A percentile compares a stretch with the other conserved stretches of the same genome.
These are phyloP conservation scores for Begonia fuchsioides DNA, from an alignment of 306 rosid species.

Conservation along the genomic window DNA sequence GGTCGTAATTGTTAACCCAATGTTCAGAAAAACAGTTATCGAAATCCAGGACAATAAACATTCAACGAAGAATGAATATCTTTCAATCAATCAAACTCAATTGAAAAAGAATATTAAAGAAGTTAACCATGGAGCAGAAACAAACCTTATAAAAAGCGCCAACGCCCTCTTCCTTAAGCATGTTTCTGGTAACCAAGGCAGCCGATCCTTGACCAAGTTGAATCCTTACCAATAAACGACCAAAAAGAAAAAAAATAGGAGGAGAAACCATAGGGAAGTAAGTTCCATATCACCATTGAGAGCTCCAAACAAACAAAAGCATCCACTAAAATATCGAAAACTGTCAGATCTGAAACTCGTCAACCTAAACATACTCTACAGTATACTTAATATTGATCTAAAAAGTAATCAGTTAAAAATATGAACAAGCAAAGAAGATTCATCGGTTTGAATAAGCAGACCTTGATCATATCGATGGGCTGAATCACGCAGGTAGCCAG, in stretches of 20 bases:
- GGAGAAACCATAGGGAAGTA: not conserved
- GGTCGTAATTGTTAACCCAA: too few species aligned
- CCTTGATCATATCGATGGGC: constrained; percentile 91
- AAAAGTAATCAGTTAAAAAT: not conserved
- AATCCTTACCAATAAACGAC: constrained; percentile 56
- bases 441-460: not conserved
- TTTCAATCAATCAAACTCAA: too few species aligned
- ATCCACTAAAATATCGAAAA: constrained; percentile 1
- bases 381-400: not conserved
- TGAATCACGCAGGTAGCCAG: constrained; percentile 89
- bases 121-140: not conserved
- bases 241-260: not conserved
- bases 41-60: too few species aligned
- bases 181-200: constrained; percentile 34
- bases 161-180: constrained; percentile 74
- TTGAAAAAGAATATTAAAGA: not conserved
- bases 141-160: constrained; percentile 69
- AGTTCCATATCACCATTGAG: not conserved
- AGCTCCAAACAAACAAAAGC: constrained; percentile 1
- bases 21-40: too few species aligned
- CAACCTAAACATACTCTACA: not conserved
- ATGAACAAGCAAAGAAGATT: not conserved
- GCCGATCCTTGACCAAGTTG: constrained; percentile 91
- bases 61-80: too few species aligned
- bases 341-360: constrained; percentile 31